Percentiles rank a stretch among this genome's conserved stretches.
These are phyloP conservation scores for Claviceps africana DNA, from an alignment of 2,329 filamentous ascomycete species.

Conservation along the genomic window DNA sequence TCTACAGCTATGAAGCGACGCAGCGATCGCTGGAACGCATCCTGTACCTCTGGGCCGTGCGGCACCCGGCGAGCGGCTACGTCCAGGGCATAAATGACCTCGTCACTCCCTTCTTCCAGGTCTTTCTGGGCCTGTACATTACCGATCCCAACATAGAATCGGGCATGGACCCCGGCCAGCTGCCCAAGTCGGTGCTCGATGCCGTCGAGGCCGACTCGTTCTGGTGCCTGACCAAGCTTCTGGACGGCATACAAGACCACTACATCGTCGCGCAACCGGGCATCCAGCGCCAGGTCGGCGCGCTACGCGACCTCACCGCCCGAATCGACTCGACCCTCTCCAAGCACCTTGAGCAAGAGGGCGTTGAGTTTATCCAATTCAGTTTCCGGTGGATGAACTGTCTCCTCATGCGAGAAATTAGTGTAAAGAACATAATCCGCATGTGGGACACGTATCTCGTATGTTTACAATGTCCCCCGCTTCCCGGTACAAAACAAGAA, in stretches of 20 bases:
- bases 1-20: slow-evolving; percentile 93
- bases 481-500: no score
- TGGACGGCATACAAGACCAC: slow-evolving; percentile 98
- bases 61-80: slow-evolving; percentile 93
- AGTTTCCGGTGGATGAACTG: slow-evolving; percentile 99
- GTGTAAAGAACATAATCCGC: slow-evolving; percentile 86
- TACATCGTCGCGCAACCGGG: slow-evolving; percentile 97
- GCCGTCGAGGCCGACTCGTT: slow-evolving; percentile 96
- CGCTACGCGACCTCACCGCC: slow-evolving; percentile 76
- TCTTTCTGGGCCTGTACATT: slow-evolving; percentile 88
- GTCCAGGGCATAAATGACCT: slow-evolving; percentile 98
- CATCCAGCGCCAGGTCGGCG: slow-evolving; percentile 85
- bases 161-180: slow-evolving; percentile 91
- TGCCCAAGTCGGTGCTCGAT: slow-evolving; percentile 81
- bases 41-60: slow-evolving; percentile 92
- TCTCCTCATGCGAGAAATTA: slow-evolving; percentile 92
- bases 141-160: slow-evolving; percentile 84
- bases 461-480: slow-evolving; percentile 19
- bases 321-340: slow-evolving; percentile 75
- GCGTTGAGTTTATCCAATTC: slow-evolving; percentile 97
- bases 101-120: slow-evolving; percentile 95
- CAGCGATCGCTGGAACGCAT: slow-evolving; percentile 90
- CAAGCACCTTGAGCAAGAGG: slow-evolving; percentile 77
- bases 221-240: slow-evolving; percentile 92
- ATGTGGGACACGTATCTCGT: slow-evolving; percentile 99